Evolutionary conservation across 1,284 basidiomycete genomes (phyloP), one percentile per base, ranked within the genome.

Genomic region (Papiliotrema fonsecae): DNA sequence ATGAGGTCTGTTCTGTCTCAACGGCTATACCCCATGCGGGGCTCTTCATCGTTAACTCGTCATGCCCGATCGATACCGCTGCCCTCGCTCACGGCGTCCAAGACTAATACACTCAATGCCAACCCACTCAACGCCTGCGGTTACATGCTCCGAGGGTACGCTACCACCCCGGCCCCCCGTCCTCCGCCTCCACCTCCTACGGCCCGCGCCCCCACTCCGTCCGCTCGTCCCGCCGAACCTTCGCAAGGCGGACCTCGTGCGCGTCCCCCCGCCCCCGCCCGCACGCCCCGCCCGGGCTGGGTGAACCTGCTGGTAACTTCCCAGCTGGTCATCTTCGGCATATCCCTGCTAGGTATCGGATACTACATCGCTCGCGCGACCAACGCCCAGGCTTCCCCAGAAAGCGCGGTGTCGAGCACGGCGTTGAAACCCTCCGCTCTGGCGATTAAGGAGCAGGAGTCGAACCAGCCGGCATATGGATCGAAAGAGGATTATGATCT

Each of bases 391-490:
- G 45, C 49, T 4, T 42, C 54, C 0, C 25, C 24, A 4, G 40
- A 27, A 27, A 11, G 5, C 9, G 25, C 31, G 11, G 16, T 16
- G 6, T 16, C 18, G 18, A 31, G 16, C 30, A 35, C 42, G 7
- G 10, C 39, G 11, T 21, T 48, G 5, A 22, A 18, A 11, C 47
- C 47, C 6, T 35, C 30, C 10, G 24, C 9, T 11, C 16, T 48
- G 11, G 47, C 39, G 21, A 42, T 48, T 14, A 9, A 3, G 13
- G n/a, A 26, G n/a, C 65, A 67, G 49, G 45, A 56, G 11, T 41
- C 49, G 6, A 49, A 58, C 52, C 67, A 67, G 47, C 71, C 71
- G 3, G 42, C 19, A 10, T 70, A 66, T 47, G 71, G 71, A 1
- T 47, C 43, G 19, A 42, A 42, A 4, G 45, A 49, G n/a, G 69